These are phyloP conservation scores for Alternaria dauci DNA, from an alignment of 2,329 filamentous ascomycete genomes.

Conservation along the genomic window DNA sequence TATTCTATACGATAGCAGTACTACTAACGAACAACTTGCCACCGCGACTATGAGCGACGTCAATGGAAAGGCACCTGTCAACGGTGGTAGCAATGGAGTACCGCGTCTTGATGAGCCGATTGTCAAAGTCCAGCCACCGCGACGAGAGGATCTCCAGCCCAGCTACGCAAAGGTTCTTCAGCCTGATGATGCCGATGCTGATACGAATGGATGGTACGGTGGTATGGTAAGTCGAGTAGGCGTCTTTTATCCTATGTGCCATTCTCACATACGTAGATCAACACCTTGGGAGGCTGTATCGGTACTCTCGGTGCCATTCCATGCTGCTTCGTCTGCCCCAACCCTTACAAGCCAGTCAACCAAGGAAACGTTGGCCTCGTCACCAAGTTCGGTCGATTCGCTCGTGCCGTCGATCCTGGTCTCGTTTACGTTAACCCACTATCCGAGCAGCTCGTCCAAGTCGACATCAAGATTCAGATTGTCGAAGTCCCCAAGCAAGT, in stretches of 20 bases:
- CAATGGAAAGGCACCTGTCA: slow-evolving; percentile 51
- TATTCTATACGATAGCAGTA: slow-evolving; percentile 26
- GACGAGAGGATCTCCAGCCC: slow-evolving; percentile 82
- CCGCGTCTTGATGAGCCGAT: slow-evolving; percentile 42
- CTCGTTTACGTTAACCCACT: slow-evolving; percentile 97
- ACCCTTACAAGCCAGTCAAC: slow-evolving; percentile 90
- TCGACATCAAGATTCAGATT: slow-evolving; percentile 99
- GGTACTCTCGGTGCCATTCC: slow-evolving; percentile 87
- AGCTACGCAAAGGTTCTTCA: slow-evolving; percentile 76
- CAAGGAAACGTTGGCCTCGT: slow-evolving; percentile 96
- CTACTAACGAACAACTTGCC: slow-evolving; percentile 17
- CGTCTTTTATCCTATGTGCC: neutral
- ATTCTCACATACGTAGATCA: slow-evolving; percentile 60
- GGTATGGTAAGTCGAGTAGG: slow-evolving; percentile 61
- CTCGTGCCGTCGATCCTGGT: slow-evolving; percentile 94
- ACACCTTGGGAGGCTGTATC: slow-evolving; percentile 74
- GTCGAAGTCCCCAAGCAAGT: slow-evolving; percentile 95
- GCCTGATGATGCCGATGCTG: slow-evolving; percentile 70
- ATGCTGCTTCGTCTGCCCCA: slow-evolving; percentile 90
- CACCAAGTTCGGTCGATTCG: slow-evolving; percentile 94
- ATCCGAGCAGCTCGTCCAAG: slow-evolving; percentile 85
- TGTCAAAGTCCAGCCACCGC: slow-evolving; percentile 77
- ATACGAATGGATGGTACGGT: slow-evolving; percentile 87
- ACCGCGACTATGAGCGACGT: slow-evolving; percentile 39
- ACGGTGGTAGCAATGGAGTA: slow-evolving; percentile 20